Base-by-base conservation (phyloP, 176 grass and related monocot species). In the Oropetium thomaeum region DNA sequence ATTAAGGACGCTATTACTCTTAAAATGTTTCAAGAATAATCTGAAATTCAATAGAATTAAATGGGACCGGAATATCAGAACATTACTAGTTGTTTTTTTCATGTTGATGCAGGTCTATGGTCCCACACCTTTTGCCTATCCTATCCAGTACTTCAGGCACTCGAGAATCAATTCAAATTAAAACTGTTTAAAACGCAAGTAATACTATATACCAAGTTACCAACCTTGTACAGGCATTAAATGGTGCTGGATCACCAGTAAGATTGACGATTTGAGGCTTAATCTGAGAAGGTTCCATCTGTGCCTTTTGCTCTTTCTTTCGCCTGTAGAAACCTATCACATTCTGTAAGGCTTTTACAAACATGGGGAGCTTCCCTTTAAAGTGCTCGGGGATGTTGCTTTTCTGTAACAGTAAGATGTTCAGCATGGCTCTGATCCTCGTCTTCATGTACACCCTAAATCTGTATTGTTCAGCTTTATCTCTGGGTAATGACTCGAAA, bases 151-250 rank as follows among this genome's bases (percentile, higher is more conserved):
- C 3, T 40, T 73, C 33, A 20, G 1, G 16, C 7, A 20, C 45
- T 39, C 13, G 15, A n/a, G 9, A 9, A 8, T 44, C 9, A 45
- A 5, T 29, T 30, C 16, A 10, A 44, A 30, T 7, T 19, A 68
- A 68, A 67, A n/a, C 49, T 52, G 19, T n/a, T 51, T 8, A n/a
- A 51, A 51, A 33, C 16, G 27, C 16, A 33, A 32, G 15, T 30
- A 69, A 17, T 9, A 47, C 25, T 31, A 47, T 48, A 69, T 64
- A 71, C 74, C n/a, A 55, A 84, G 74, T 74, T 64, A 71, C 74
- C n/a, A 55, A 84, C 82, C 82, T 84, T 70, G 29, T 26, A 65
- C 1, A 29, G 41, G 67, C 29, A 58, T 27, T 19, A 13, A 22
- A 57, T 57, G 35, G 58, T 19, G 2, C 22, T 47, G 25, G 1